Evolutionary conservation across 495 filamentous ascomycete species (phyloP).

Genomic region (Neurospora cerealis): DNA sequence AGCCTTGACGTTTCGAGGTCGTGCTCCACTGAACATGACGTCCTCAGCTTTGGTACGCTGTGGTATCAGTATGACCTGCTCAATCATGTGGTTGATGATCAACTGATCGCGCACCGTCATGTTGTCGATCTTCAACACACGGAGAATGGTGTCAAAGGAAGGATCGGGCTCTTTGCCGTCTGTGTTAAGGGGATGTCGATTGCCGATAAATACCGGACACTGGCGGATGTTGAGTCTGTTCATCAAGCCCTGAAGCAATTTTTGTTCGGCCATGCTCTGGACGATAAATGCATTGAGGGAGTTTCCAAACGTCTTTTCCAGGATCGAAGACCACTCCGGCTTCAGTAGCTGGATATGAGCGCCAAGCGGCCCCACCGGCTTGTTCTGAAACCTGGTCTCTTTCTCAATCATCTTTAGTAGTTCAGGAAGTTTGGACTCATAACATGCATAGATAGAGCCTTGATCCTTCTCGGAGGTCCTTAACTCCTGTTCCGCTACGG

Average conservation of each 20-base stretch:
- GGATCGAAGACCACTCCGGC: constrained; percentile 71
- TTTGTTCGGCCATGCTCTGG: constrained; percentile 58
- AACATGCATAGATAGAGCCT: constrained; percentile 36
- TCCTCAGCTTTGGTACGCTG: constrained; percentile 52
- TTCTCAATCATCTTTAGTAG: constrained; percentile 57
- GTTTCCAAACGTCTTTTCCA: constrained; percentile 62
- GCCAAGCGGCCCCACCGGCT: constrained; percentile 79
- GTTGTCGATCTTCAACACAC: constrained; percentile 74
- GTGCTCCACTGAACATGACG: constrained; percentile 55
- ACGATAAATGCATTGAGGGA: constrained; percentile 71
- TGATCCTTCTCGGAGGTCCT: constrained; percentile 19
- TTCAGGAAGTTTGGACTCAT: constrained; percentile 47
- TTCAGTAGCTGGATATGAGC: constrained; percentile 62
- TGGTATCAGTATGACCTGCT: constrained; percentile 74
- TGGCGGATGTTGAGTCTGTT: constrained; percentile 38
- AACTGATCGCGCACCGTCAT: constrained; percentile 66
- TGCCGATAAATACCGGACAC: constrained; percentile 58
- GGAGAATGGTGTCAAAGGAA: constrained; percentile 63
- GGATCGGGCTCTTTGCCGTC: constrained; percentile 61
- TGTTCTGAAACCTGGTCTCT: constrained; percentile 54
- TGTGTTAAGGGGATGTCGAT: constrained; percentile 47
- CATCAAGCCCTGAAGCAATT: constrained; percentile 53
- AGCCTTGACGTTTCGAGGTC: constrained; percentile 58
- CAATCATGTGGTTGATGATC: constrained; percentile 72
- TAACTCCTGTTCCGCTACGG: constrained; percentile 33